phyloP scores from a whole-genome alignment of 2,329 filamentous ascomycete genomes.

The Trichoderma aggressivum region DNA sequence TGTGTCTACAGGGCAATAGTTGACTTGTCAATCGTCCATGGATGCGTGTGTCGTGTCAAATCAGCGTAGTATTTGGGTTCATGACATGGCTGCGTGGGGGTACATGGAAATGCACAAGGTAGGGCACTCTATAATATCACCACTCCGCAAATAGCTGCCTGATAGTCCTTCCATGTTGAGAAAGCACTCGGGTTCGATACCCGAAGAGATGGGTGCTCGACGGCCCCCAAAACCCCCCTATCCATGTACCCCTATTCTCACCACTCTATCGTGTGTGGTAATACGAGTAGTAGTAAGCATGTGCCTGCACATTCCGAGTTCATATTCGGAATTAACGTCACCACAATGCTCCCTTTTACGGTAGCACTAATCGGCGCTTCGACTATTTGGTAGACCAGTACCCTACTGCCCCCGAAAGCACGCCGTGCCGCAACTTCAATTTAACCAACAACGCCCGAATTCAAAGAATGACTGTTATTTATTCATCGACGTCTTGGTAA shows the following conservation, averaged over 20 bases:
- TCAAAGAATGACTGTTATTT: conserved; percentile 28
- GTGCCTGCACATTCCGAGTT: neutral
- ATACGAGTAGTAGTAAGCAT: neutral
- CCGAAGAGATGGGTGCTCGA: neutral
- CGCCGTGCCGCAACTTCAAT: neutral
- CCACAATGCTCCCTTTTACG: neutral
- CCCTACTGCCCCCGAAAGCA: neutral
- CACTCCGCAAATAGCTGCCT: neutral
- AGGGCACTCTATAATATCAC: neutral
- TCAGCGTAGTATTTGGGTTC: neutral
- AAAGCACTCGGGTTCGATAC: neutral
- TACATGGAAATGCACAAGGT: no score
- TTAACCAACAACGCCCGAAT: neutral
- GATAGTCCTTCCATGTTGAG: neutral
- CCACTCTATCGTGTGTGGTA: neutral
- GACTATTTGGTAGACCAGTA: neutral
- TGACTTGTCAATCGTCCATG: neutral
- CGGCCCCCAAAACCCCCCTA: neutral
- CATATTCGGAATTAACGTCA: neutral
- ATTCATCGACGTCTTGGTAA: conserved; percentile 21
- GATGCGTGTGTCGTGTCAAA: neutral
- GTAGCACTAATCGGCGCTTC: neutral
- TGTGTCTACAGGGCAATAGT: neutral
- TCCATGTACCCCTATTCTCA: neutral
- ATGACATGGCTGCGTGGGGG: neutral